Base-by-base conservation (phyloP, 306 rosid species). In the Cucumis melo region DNA sequence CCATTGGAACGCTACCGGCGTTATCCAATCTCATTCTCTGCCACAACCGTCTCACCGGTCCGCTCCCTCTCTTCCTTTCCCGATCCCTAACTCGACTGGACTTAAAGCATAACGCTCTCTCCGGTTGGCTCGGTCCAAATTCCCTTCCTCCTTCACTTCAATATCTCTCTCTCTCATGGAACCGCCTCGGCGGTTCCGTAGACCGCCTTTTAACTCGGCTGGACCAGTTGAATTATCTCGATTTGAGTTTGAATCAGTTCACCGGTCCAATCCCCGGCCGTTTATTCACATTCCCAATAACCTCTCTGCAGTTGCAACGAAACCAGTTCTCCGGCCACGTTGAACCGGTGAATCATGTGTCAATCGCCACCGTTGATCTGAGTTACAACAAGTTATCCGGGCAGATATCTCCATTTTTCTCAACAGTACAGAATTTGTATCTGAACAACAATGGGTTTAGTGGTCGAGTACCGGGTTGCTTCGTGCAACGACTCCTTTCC, bases 381-480 rank as follows among this genome's bases (percentile, higher is more conserved):
- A 95, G 99, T 78, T 89, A 80, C 85, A 95, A 95, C 83, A 71
- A 88, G 50, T 58, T 95, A 0, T 89, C 88, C 0, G 99, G 99
- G 29, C 81, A 79, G n/a, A 85, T 95, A 23, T 89, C 99, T 7
- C 90, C 92, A 0, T 36, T 81, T 87, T 70, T 95, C 44, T 88
- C 98, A 15, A 90, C 87, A 7, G 96, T 95, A 67, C 96, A 95
- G 89, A 90, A 84, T 32, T 85, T 95, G 6, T 95, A 90, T 87
- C 79, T 95, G 46, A 95, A 95, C 67, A 95, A 88, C 68, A 95
- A 95, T 86, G 89, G 87, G 86, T 92, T 95, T 84, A 81, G 87
- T 76, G 99, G 99, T 77, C 81, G 90, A 20, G 96, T 95, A 0
- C 98, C 99, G 15, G 91, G 81, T 11, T 82, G 84, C 42, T 88